A percentile compares a stretch with the other conserved stretches of the same genome.
Evolutionary conservation across 192 early-diverging fungal species (phyloP).

Genomic region (Paraglomus occultum): DNA sequence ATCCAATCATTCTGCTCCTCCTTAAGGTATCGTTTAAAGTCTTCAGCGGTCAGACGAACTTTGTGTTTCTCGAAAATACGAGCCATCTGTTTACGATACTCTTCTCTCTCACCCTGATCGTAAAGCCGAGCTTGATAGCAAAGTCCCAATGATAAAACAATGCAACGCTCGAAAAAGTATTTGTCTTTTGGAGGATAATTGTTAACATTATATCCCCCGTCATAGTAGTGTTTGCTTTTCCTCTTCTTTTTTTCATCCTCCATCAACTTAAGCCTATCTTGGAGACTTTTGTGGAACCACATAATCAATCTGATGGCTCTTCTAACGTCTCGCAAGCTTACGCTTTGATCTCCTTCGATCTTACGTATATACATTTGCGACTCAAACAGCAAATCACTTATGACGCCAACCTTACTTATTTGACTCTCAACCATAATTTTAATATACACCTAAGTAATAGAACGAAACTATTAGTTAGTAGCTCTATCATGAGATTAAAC

Average conservation of each 20-base stretch:
- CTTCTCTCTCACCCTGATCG: neutral
- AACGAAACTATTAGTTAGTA: too few relatives aligned
- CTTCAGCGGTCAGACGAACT: neutral
- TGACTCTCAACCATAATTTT: neutral
- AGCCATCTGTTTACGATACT: slow-evolving; percentile 14
- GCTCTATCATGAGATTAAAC: neutral
- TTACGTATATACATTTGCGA: slow-evolving; percentile 26
- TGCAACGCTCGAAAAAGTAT: neutral
- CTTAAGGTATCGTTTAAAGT: slow-evolving; percentile 7
- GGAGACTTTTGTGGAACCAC: slow-evolving; percentile 20
- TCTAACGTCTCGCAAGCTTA: slow-evolving; percentile 29
- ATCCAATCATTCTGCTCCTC: slow-evolving; percentile 29
- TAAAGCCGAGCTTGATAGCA: slow-evolving; percentile 17
- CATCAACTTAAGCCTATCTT: neutral
- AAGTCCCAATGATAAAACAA: slow-evolving; percentile 17
- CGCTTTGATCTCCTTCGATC: slow-evolving; percentile 25
- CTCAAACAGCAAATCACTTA: slow-evolving; percentile 19
- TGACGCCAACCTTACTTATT: neutral
- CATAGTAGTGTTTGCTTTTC: too few relatives aligned
- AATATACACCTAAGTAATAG: neutral
- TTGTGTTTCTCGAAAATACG: slow-evolving; percentile 8
- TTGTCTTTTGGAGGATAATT: neutral
- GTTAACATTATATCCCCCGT: too few relatives aligned
- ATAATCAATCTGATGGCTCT: slow-evolving; percentile 12
- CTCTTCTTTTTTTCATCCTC: neutral